Evolutionary conservation across 2,329 filamentous ascomycete genomes (phyloP).

Genomic region (Lasiodiplodia sp.): DNA sequence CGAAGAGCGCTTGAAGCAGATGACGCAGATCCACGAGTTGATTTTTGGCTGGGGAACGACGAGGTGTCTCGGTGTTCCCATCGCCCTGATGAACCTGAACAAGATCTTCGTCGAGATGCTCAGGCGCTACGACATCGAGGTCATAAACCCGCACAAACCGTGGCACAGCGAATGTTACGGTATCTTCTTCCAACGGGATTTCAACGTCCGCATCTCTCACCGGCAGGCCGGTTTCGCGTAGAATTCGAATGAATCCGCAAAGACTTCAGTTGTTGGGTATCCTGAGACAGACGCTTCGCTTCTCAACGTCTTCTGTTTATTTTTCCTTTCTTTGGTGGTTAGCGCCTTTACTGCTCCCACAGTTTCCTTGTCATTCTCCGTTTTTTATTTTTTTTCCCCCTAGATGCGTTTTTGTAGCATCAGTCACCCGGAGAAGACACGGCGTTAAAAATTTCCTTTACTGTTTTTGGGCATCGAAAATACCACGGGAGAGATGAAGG

Average conservation of each 20-base stretch:
- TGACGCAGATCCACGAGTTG: conserved; percentile 45
- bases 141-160: conserved; percentile 20
- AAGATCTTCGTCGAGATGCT: conserved; percentile 52
- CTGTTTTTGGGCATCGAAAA: conserved; percentile 3
- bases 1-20: conserved; percentile 35
- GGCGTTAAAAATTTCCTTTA: conserved; percentile 1
- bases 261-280: not conserved
- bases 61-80: conserved; percentile 43
- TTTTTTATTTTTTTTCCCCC: not conserved
- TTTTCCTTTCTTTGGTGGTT: not conserved
- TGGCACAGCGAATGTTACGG: conserved; percentile 30
- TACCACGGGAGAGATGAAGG: not conserved
- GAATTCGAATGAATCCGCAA: not conserved
- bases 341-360: not conserved
- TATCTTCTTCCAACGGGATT: conserved; percentile 30
- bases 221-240: conserved; percentile 21
- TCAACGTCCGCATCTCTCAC: conserved; percentile 30
- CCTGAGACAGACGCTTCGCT: not conserved
- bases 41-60: conserved; percentile 49
- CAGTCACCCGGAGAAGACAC: not conserved
- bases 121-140: conserved; percentile 24
- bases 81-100: conserved; percentile 48
- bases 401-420: not conserved
- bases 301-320: not conserved
- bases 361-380: not conserved